Percentiles rank a stretch among this genome's conserved stretches.
These are phyloP conservation scores for Funneliformis geosporum DNA, from an alignment of 192 early-diverging fungal species.

Conservation along the genomic window DNA sequence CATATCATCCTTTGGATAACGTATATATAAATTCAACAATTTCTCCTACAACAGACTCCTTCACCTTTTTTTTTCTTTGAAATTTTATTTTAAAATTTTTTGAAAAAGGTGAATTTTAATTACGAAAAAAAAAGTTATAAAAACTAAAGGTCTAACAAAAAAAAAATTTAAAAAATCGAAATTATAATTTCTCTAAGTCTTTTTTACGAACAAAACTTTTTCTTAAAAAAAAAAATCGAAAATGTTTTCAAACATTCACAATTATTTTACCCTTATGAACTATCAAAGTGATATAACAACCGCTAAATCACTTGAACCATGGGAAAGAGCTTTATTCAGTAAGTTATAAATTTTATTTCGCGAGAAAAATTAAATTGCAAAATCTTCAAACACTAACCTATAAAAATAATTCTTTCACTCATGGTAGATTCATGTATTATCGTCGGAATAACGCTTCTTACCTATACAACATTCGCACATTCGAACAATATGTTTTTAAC, in stretches of 20 bases:
- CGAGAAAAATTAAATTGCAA: too few species aligned
- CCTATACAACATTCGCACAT: not conserved
- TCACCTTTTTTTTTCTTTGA: too few species aligned
- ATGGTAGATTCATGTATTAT: not conserved
- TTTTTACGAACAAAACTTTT: not conserved
- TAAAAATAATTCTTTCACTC: not conserved
- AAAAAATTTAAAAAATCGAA: too few species aligned
- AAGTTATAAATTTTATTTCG: not conserved
- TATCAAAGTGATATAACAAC: conserved; percentile 8
- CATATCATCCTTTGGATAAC: too few species aligned
- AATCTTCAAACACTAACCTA: too few species aligned
- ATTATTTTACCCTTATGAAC: not conserved
- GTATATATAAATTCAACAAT: too few species aligned
- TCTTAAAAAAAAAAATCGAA: not conserved
- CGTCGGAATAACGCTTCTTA: not conserved
- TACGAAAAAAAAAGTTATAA: too few species aligned
- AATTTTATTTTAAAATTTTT: too few species aligned
- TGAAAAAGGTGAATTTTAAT: too few species aligned
- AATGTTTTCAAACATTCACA: not conserved
- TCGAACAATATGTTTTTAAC: not conserved
- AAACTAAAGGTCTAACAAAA: too few species aligned
- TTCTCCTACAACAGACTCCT: too few species aligned
- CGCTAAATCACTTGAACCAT: not conserved
- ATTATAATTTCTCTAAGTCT: too few species aligned
- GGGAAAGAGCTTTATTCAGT: conserved; percentile 8